phyloP scores from a whole-genome alignment of 2,329 filamentous ascomycete genomes.

The Epichloe sp. region DNA sequence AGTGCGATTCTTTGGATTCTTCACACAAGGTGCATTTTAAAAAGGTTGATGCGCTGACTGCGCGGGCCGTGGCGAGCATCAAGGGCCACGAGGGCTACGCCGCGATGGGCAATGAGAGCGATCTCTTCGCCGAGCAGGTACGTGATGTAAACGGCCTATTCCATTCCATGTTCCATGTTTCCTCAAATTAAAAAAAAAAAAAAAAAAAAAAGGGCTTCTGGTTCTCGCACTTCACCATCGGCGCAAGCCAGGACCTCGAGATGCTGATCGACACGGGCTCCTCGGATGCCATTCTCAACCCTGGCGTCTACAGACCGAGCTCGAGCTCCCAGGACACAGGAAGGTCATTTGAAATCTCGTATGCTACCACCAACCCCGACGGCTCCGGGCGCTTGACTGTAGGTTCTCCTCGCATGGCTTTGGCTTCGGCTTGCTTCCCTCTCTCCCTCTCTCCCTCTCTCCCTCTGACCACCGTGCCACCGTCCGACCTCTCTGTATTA shows the following conservation, averaged over 20 bases:
- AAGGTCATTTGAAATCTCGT: conserved; percentile 7
- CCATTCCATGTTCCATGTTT: not conserved
- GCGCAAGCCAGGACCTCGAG: conserved; percentile 9
- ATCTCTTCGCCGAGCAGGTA: not conserved
- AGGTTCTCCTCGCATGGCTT: not conserved
- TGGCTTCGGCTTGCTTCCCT: not conserved
- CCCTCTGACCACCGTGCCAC: not conserved
- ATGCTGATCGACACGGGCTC: conserved; percentile 11
- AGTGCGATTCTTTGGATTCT: not conserved
- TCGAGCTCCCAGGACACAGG: conserved; percentile 3
- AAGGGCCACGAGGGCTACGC: not conserved
- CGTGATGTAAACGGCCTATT: too few relatives aligned
- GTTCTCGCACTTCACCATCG: conserved; percentile 11
- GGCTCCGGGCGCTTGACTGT: conserved; percentile 3
- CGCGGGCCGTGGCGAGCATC: not conserved
- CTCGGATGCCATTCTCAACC: conserved; percentile 9
- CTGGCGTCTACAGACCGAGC: conserved; percentile 9
- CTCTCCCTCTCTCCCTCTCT: not conserved
- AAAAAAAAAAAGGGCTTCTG: conserved; percentile 7
- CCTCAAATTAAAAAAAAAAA: too few relatives aligned
- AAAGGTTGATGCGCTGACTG: not conserved
- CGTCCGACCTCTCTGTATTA: not conserved
- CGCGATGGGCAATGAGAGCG: not conserved
- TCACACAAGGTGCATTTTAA: not conserved
- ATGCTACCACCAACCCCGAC: conserved; percentile 10